These are phyloP conservation scores for Ophiognomonia clavigignenti-juglandacearum DNA, from an alignment of 2,329 filamentous ascomycete genomes.

Conservation along the genomic window DNA sequence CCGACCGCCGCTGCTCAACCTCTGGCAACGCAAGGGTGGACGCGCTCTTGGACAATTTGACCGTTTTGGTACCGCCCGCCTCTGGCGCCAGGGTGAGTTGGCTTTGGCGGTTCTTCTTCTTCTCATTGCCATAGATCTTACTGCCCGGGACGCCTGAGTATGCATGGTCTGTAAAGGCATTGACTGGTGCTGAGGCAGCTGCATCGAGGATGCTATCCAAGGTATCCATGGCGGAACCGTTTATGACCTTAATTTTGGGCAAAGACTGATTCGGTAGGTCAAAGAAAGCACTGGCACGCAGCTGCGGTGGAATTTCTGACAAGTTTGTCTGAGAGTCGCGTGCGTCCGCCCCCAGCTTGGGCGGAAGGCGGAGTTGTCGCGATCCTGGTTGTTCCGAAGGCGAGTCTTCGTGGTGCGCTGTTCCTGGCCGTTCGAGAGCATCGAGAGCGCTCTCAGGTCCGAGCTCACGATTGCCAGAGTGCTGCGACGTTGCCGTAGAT, in stretches of 20 bases:
- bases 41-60: constrained; percentile 23
- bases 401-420: constrained; percentile 17
- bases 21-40: constrained; percentile 15
- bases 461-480: constrained; percentile 2
- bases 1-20: constrained; percentile 15
- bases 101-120: constrained; percentile 39
- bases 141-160: constrained; percentile 71
- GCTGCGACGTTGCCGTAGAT: not conserved
- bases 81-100: constrained; percentile 8
- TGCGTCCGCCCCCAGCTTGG: constrained; percentile 27
- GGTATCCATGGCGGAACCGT: constrained; percentile 81
- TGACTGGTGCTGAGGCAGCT: constrained; percentile 80
- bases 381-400: constrained; percentile 6
- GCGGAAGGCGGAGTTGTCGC: constrained; percentile 24
- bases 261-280: constrained; percentile 57
- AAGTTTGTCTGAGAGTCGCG: constrained; percentile 35
- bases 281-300: constrained; percentile 89
- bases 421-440: not conserved
- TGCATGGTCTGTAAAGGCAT: constrained; percentile 84
- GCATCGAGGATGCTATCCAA: constrained; percentile 90
- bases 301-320: constrained; percentile 68
- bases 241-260: constrained; percentile 54
- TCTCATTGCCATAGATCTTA: constrained; percentile 66
- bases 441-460: constrained; percentile 13
- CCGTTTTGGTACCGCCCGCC: constrained; percentile 7